phyloP scores from a whole-genome alignment of 2,329 filamentous ascomycete species.

The Byssoonygena ceratinophila region DNA sequence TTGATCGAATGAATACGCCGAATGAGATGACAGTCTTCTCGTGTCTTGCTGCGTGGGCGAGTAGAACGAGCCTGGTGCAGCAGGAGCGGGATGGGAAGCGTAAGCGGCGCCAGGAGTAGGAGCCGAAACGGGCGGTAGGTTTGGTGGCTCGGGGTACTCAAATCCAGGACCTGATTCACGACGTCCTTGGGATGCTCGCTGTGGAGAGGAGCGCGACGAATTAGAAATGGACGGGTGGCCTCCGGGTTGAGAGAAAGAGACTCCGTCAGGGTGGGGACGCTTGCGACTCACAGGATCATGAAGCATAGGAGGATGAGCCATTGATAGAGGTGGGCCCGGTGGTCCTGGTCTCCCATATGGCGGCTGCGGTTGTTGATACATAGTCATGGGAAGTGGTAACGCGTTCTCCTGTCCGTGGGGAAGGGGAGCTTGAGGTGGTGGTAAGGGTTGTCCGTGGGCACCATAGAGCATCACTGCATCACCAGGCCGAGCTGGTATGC shows the following conservation, averaged over 20 bases:
- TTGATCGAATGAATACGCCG: constrained; percentile 34
- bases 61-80: constrained; percentile 31
- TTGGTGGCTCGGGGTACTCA: constrained; percentile 40
- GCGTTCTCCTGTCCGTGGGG: constrained; percentile 24
- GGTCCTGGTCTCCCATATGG: constrained; percentile 29
- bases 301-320: constrained; percentile 29
- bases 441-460: constrained; percentile 39
- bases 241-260: constrained; percentile 13
- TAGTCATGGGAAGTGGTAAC: constrained; percentile 33
- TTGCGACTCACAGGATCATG: constrained; percentile 40
- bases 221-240: constrained; percentile 22
- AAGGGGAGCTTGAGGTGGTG: constrained; percentile 20
- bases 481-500: constrained; percentile 26
- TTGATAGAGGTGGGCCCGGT: constrained; percentile 25
- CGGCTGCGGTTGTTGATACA: constrained; percentile 28
- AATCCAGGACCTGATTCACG: constrained; percentile 37
- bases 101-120: constrained; percentile 36
- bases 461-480: constrained; percentile 38
- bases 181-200: constrained; percentile 32
- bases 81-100: constrained; percentile 27
- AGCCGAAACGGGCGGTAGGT: constrained; percentile 39
- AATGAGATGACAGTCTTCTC: constrained; percentile 37
- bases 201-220: constrained; percentile 23
- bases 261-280: constrained; percentile 19
- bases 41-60: constrained; percentile 27